These are phyloP conservation scores for Arbutus unedo DNA, from an alignment of 148 eudicot genomes.

Conservation along the genomic window DNA sequence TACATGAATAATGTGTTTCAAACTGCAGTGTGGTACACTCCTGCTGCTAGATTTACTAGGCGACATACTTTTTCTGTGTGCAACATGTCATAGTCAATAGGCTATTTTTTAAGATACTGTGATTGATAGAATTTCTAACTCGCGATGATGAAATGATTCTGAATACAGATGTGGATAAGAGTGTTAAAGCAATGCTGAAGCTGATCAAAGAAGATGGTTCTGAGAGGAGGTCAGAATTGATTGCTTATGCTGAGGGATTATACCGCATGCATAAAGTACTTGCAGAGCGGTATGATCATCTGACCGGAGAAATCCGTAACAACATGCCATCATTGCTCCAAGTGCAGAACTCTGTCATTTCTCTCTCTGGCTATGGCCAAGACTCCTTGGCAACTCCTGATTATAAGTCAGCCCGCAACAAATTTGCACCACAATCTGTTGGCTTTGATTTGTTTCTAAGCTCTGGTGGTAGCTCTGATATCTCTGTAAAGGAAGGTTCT, in stretches of 20 bases:
- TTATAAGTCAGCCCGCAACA: slow-evolving; percentile 29
- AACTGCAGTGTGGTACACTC: neutral
- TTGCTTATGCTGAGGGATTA: slow-evolving; percentile 36
- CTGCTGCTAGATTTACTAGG: neutral
- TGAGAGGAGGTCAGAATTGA: slow-evolving; percentile 27
- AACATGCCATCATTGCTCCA: slow-evolving; percentile 19
- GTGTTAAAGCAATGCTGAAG: slow-evolving; percentile 32
- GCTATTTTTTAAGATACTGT: neutral
- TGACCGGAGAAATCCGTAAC: slow-evolving; percentile 26
- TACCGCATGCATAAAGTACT: slow-evolving; percentile 30
- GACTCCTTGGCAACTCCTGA: slow-evolving; percentile 52
- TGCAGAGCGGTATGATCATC: slow-evolving; percentile 31
- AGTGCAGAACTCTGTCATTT: slow-evolving; percentile 30
- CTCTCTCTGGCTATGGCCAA: slow-evolving; percentile 27
- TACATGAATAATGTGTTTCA: neutral
- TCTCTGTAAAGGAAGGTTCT: slow-evolving; percentile 49
- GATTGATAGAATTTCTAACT: neutral
- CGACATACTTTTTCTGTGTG: neutral
- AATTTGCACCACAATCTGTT: slow-evolving; percentile 25
- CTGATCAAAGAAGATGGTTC: slow-evolving; percentile 30
- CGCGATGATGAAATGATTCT: neutral
- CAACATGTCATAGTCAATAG: neutral
- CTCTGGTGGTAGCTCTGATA: slow-evolving; percentile 50
- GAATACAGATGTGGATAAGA: slow-evolving; percentile 39
- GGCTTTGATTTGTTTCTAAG: slow-evolving; percentile 34